phyloP scores from a whole-genome alignment of 1,284 basidiomycete species.

The Xanthoconium separans region DNA sequence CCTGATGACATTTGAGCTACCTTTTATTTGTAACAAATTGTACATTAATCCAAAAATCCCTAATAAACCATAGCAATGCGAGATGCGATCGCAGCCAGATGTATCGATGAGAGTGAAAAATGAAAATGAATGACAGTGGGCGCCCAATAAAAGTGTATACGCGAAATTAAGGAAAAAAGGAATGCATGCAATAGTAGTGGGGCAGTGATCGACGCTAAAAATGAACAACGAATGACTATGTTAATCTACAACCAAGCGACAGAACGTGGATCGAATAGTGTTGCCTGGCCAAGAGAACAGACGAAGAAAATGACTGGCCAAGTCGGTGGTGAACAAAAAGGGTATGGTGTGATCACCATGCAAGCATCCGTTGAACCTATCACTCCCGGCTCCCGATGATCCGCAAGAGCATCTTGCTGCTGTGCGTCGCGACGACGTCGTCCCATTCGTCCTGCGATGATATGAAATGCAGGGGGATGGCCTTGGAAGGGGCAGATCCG shows the following conservation, averaged over 20 bases:
- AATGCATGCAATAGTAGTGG: neutral
- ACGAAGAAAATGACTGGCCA: slow-evolving; percentile 1
- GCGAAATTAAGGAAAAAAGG: neutral
- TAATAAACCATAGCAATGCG: neutral
- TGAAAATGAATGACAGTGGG: slow-evolving; percentile 2
- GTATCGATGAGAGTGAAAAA: neutral
- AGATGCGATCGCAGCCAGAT: neutral
- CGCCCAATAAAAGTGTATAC: neutral
- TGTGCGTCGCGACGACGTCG: slow-evolving; percentile 29
- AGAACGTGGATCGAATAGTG: neutral
- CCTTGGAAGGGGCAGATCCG: slow-evolving; percentile 15
- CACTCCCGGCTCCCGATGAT: slow-evolving; percentile 33
- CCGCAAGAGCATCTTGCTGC: slow-evolving; percentile 30
- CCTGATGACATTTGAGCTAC: neutral
- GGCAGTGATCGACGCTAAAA: neutral
- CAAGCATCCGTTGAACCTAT: neutral
- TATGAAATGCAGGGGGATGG: slow-evolving; percentile 35
- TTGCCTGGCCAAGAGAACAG: slow-evolving; percentile 12
- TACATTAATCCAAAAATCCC: neutral
- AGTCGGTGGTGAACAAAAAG: slow-evolving; percentile 8
- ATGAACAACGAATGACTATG: neutral
- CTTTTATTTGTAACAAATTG: too few species aligned
- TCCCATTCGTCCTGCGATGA: slow-evolving; percentile 43
- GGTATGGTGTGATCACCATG: neutral
- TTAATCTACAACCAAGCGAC: slow-evolving; percentile 1